Conservation (phyloP, 1,139 yeast species). For the Wickerhamiella infanticola region DNA sequence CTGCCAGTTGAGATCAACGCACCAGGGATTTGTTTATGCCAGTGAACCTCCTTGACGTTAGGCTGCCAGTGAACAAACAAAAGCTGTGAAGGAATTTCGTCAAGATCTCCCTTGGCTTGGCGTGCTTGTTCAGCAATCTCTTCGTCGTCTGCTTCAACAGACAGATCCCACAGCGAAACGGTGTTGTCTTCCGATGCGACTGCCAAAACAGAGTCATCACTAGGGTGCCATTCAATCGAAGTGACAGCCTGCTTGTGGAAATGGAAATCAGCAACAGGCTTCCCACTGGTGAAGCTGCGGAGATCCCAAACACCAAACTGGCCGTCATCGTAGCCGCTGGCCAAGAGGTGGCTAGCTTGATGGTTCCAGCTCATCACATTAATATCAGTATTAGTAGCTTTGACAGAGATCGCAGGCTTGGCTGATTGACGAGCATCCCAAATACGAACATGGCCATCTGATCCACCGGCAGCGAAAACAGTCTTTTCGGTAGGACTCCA, state of each 20-base stretch:
- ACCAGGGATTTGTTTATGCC: conserved; percentile 97
- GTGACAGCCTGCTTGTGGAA: conserved; percentile 93
- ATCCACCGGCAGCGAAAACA: conserved; percentile 86
- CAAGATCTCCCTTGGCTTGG: conserved; percentile 56
- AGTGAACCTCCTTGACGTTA: conserved; percentile 92
- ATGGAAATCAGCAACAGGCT: conserved; percentile 74
- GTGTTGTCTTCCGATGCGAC: conserved; percentile 95
- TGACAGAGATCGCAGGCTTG: conserved; percentile 74
- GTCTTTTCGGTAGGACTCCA: conserved; percentile 90
- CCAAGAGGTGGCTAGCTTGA: conserved; percentile 59
- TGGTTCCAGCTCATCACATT: conserved; percentile 95
- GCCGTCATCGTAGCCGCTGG: conserved; percentile 97
- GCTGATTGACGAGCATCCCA: conserved; percentile 96
- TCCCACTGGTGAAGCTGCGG: conserved; percentile 52
- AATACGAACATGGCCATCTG: conserved; percentile 81
- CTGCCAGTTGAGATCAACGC: conserved; percentile 89
- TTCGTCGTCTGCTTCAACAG: conserved; percentile 94
- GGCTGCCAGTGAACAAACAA: conserved; percentile 97
- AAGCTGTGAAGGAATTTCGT: conserved; percentile 89
- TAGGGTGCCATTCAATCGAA: conserved; percentile 84
- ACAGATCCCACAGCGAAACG: conserved; percentile 92
- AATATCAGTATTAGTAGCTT: conserved; percentile 71
- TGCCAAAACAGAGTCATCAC: conserved; percentile 88
- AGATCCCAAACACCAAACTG: conserved; percentile 97
- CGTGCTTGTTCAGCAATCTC: conserved; percentile 67